Percentiles rank a stretch among this genome's conserved stretches.
phyloP scores from a whole-genome alignment of 192 early-diverging fungal genomes.

The Umbelopsis sp. region DNA sequence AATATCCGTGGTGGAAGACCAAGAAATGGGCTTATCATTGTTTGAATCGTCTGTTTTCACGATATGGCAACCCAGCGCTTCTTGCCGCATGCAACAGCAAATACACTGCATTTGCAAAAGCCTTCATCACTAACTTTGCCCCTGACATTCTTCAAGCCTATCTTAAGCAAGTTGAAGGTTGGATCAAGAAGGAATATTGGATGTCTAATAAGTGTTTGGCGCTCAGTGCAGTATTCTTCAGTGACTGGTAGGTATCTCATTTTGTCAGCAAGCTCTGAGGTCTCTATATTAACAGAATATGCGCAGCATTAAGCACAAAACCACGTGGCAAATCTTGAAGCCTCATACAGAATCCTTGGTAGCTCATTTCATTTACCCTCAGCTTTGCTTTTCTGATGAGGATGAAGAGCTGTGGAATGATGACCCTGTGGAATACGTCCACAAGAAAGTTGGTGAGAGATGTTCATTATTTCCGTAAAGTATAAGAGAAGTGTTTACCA shows the following conservation, averaged over 20 bases:
- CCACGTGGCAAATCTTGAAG: conserved; percentile 90
- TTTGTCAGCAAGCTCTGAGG: not conserved
- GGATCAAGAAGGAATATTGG: conserved; percentile 71
- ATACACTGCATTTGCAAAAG: conserved; percentile 71
- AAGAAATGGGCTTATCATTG: conserved; percentile 94
- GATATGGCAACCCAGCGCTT: conserved; percentile 72
- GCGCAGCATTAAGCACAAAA: conserved; percentile 78
- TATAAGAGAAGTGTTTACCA: too few species aligned
- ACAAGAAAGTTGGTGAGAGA: conserved; percentile 61
- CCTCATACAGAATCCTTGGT: conserved; percentile 81
- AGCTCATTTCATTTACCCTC: conserved; percentile 90
- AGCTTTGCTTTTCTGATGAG: conserved; percentile 82
- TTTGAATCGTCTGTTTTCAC: conserved; percentile 81
- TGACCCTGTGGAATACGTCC: conserved; percentile 91
- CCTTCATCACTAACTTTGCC: conserved; percentile 88
- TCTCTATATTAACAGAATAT: conserved; percentile 3
- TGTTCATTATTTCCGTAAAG: not conserved
- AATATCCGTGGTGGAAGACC: conserved; percentile 87
- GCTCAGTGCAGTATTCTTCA: conserved; percentile 74
- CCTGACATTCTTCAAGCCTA: conserved; percentile 88
- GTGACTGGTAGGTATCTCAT: conserved; percentile 57
- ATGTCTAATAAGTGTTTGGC: conserved; percentile 72
- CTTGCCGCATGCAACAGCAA: conserved; percentile 50
- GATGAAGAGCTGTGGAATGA: conserved; percentile 93
- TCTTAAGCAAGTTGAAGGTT: conserved; percentile 79